These are phyloP conservation scores for Beauveria sp. DNA, from an alignment of 2,329 filamentous ascomycete genomes.

Conservation along the genomic window DNA sequence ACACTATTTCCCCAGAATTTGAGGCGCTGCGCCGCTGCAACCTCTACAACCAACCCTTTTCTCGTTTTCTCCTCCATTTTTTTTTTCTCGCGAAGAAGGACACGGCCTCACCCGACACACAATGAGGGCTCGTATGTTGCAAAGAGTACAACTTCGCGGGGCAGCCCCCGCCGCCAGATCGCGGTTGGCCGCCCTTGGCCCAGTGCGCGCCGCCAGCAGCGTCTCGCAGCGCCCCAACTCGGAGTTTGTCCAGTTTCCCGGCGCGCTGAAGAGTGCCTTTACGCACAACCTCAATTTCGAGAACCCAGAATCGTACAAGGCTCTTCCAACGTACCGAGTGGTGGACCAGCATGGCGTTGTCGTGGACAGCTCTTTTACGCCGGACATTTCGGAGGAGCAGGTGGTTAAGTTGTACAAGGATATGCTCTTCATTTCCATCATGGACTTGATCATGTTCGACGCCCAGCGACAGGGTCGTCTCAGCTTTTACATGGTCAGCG, in stretches of 20 bases:
- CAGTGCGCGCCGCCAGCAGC: conserved; percentile 35
- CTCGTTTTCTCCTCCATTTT: not conserved
- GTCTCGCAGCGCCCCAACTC: conserved; percentile 50
- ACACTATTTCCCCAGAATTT: conserved; percentile 7
- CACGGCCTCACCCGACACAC: not conserved
- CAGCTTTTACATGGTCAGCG: conserved; percentile 96
- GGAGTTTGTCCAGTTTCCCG: conserved; percentile 67
- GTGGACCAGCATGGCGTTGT: conserved; percentile 83
- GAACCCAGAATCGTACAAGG: conserved; percentile 60
- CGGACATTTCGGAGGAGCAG: conserved; percentile 59
- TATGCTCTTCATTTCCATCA: conserved; percentile 66
- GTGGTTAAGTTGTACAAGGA: conserved; percentile 54
- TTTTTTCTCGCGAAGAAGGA: not conserved
- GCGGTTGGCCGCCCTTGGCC: conserved; percentile 14
- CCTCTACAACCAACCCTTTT: not conserved
- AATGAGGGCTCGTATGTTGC: conserved; percentile 29
- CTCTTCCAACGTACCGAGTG: conserved; percentile 85
- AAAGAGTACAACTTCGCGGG: conserved; percentile 20
- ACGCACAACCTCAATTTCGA: conserved; percentile 73
- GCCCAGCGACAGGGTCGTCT: conserved; percentile 90
- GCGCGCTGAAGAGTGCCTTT: conserved; percentile 92
- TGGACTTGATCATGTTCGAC: conserved; percentile 98
- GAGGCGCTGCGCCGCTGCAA: conserved; percentile 2
- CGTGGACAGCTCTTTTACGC: conserved; percentile 63
- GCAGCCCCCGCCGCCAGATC: conserved; percentile 18